Conservation (phyloP, 768 basidiomycete genomes). For the Tubosaeta brunneosetosa region DNA sequence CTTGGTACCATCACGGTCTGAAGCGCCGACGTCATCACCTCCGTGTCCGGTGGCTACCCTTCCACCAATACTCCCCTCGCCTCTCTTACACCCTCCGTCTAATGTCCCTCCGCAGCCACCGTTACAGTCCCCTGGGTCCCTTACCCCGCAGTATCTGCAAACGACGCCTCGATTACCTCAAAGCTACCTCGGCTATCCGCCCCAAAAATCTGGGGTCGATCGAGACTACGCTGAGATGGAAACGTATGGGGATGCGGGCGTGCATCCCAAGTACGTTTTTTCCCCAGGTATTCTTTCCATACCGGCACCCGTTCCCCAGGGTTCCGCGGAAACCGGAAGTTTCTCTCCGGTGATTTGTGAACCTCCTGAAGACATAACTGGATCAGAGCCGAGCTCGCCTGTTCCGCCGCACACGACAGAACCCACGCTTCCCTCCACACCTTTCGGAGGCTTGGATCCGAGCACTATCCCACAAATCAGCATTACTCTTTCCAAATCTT, state of each 20-base stretch:
- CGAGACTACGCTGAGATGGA: slow-evolving; percentile 12
- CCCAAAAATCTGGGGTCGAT: slow-evolving; percentile 29
- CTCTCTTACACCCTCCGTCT: slow-evolving; percentile 7
- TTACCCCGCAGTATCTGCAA: slow-evolving; percentile 24
- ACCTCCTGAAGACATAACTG: slow-evolving; percentile 26
- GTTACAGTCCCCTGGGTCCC: slow-evolving; percentile 11
- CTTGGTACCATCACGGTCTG: slow-evolving; percentile 14
- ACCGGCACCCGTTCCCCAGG: slow-evolving; percentile 14
- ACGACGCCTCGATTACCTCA: slow-evolving; percentile 29
- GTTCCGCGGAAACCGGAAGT: slow-evolving; percentile 23
- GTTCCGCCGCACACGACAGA: slow-evolving; percentile 11
- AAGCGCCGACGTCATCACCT: slow-evolving; percentile 18
- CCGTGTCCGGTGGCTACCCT: slow-evolving; percentile 18
- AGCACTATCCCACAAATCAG: slow-evolving; percentile 27
- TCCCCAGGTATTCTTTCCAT: slow-evolving; percentile 12
- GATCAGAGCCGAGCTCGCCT: slow-evolving; percentile 14
- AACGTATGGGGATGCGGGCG: slow-evolving; percentile 12
- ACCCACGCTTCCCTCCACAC: slow-evolving; percentile 13
- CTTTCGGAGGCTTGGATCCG: slow-evolving; percentile 9
- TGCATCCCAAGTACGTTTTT: slow-evolving; percentile 15
- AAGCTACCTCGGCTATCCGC: slow-evolving; percentile 11
- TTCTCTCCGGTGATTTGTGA: slow-evolving; percentile 28
- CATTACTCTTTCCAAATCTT: slow-evolving; percentile 28
- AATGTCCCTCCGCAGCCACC: slow-evolving; percentile 16
- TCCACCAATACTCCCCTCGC: slow-evolving; percentile 12